These are phyloP conservation scores for Eimeria falciformis DNA, from an alignment of 169 alveolate species.

Conservation along the genomic window DNA sequence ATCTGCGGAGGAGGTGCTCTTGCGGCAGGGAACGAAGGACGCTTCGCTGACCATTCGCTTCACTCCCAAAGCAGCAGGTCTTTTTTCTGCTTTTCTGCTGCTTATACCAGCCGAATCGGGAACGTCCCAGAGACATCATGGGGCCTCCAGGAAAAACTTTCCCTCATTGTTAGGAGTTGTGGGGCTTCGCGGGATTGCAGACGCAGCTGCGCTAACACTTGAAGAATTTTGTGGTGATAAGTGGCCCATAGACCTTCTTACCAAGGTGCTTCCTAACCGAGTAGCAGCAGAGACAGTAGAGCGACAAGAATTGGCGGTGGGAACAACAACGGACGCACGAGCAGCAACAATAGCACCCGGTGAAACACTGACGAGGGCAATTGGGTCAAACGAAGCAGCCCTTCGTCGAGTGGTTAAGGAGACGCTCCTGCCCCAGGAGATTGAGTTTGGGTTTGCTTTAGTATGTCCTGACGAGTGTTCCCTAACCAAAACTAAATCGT, in stretches of 20 bases:
- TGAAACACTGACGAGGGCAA: not conserved
- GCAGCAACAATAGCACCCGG: not conserved
- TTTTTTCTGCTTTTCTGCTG: slow-evolving; percentile 7
- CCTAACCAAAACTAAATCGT: too few relatives aligned
- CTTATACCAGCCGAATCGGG: not conserved
- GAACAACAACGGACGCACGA: not conserved
- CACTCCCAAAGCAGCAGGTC: slow-evolving; percentile 11
- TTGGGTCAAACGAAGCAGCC: not conserved
- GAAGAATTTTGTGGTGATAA: slow-evolving; percentile 17
- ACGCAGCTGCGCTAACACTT: slow-evolving; percentile 48
- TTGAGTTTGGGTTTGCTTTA: slow-evolving; percentile 37
- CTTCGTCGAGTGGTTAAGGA: not conserved
- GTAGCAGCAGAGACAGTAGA: not conserved
- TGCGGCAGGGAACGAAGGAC: not conserved
- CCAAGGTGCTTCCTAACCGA: not conserved
- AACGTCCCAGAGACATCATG: not conserved
- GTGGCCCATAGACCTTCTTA: slow-evolving; percentile 3
- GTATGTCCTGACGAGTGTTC: not conserved
- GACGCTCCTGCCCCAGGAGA: not conserved
- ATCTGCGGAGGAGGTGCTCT: not conserved
- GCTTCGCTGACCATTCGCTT: not conserved
- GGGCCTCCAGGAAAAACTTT: not conserved
- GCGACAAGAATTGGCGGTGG: not conserved
- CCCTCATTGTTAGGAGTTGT: not conserved
- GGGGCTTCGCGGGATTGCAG: slow-evolving; percentile 38